Evolutionary conservation across 2,329 filamentous ascomycete species (phyloP).

Genomic region (Chrysoporthe cubensis): DNA sequence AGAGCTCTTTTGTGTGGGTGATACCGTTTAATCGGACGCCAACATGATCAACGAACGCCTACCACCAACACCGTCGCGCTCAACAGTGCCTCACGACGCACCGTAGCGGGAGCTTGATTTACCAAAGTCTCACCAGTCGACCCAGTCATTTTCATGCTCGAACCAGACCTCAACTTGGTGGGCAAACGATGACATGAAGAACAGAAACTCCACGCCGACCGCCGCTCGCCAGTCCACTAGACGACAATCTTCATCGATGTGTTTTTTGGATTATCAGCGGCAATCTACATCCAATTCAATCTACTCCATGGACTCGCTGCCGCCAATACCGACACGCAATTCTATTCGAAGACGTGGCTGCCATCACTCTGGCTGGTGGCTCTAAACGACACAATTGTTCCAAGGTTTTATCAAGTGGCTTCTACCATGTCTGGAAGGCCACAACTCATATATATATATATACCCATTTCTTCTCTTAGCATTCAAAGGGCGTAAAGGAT

Average conservation of each 20-base stretch:
- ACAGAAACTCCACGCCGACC: background rate
- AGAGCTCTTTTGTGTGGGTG: conserved; percentile 77
- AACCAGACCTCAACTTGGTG: conserved; percentile 15
- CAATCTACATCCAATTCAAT: background rate
- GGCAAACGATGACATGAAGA: background rate
- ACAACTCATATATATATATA: conserved; percentile 20
- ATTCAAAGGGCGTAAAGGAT: conserved; percentile 28
- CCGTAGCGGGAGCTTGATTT: conserved; percentile 14
- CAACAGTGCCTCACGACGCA: background rate
- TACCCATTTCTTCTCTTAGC: conserved; percentile 23
- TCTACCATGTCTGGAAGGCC: background rate
- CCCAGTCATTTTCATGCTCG: background rate
- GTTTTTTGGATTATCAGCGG: background rate
- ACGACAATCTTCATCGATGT: background rate
- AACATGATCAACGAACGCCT: conserved; percentile 15
- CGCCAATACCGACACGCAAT: background rate
- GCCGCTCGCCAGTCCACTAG: background rate
- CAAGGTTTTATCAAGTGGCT: conserved; percentile 2
- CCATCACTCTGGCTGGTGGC: conserved; percentile 11
- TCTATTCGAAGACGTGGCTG: conserved; percentile 4
- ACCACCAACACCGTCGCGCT: conserved; percentile 8
- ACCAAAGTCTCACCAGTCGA: background rate
- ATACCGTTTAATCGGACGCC: conserved; percentile 37
- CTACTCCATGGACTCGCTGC: background rate
- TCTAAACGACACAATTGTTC: conserved; percentile 4